Base-by-base conservation (phyloP, 768 basidiomycete species). In the Phanerodontia chrysosporium region DNA sequence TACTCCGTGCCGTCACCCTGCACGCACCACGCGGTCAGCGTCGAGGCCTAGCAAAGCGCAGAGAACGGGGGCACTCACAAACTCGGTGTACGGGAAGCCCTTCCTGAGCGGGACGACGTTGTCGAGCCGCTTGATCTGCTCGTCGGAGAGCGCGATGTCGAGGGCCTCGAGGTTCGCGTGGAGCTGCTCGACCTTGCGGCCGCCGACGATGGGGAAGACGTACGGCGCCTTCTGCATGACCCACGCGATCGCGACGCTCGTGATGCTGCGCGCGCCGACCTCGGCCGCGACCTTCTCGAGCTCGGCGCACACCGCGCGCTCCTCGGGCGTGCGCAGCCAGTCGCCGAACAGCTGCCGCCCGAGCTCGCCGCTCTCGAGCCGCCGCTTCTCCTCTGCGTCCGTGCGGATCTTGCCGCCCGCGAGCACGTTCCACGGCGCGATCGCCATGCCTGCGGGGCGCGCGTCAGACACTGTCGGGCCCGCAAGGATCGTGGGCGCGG, bases 191-290 rank as follows among this genome's bases (percentile, higher is more conserved):
- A 80, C 67, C 61, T 80, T 83, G 42, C 79, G 72, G 0, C 79
- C 76, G 2, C 80, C 80, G 24, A 81, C 66, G 59, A 81, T 72
- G 1, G 80, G 80, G 67, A 82, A 81, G 0, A 80, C 78, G 53
- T 72, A 80, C 0, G 76, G 75, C 2, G 76, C 70, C 64, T 82
- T 83, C 27, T 81, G 77, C 68, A 83, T 68, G 14, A 83, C 67
- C 57, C 81, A 82, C 12, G 80, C 78, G 55, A 83, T 78, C 8
- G 80, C 79, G 3, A 81, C 78, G 75, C 29, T 22, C 44, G 62
- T 44, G 21, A 29, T 30, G 16, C 8, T 36, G 45, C 44, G 48
- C 10, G 28, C 74, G 0, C 80, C 81, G 6, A 82, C 70, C 61
- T 82, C 79, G 16, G 64, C 64, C 4, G 80, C 80, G 8, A 84